These are phyloP conservation scores for Ceratocystis variospora DNA, from an alignment of 2,329 filamentous ascomycete species.

Conservation along the genomic window DNA sequence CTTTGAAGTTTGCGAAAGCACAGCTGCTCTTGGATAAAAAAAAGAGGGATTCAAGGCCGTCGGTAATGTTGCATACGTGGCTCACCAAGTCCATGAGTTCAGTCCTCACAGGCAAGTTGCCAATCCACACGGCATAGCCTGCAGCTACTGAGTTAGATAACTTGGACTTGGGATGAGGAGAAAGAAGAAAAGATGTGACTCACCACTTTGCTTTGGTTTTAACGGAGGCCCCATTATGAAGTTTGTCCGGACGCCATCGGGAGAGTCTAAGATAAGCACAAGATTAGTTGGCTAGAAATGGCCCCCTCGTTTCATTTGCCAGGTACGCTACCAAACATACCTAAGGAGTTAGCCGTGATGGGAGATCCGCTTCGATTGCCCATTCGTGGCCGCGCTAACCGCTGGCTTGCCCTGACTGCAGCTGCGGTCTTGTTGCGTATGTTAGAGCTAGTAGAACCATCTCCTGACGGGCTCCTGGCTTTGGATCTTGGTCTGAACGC, in stretches of 20 bases:
- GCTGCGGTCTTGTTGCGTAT: background rate
- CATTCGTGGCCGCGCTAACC: background rate
- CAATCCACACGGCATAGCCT: slow-evolving; percentile 90
- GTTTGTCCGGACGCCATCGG: background rate
- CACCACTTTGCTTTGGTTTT: slow-evolving; percentile 13
- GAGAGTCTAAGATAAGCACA: background rate
- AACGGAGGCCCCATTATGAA: slow-evolving; percentile 11
- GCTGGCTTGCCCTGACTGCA: background rate
- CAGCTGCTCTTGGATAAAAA: slow-evolving; percentile 95
- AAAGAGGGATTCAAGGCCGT: slow-evolving; percentile 75
- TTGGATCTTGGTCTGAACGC: background rate
- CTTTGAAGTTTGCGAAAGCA: slow-evolving; percentile 88
- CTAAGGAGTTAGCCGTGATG: background rate
- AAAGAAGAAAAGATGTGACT: background rate
- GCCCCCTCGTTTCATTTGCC: background rate
- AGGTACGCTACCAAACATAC: background rate
- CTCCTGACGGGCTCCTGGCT: background rate
- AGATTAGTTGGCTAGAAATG: background rate
- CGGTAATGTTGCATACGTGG: slow-evolving; percentile 70
- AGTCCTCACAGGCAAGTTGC: slow-evolving; percentile 76
- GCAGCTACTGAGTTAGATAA: slow-evolving; percentile 23
- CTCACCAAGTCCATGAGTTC: slow-evolving; percentile 75
- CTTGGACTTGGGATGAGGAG: background rate
- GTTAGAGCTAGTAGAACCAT: background rate
- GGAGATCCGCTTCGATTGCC: background rate